Conservation (phyloP, 1,284 basidiomycete species). For the Trametes polyzona region DNA sequence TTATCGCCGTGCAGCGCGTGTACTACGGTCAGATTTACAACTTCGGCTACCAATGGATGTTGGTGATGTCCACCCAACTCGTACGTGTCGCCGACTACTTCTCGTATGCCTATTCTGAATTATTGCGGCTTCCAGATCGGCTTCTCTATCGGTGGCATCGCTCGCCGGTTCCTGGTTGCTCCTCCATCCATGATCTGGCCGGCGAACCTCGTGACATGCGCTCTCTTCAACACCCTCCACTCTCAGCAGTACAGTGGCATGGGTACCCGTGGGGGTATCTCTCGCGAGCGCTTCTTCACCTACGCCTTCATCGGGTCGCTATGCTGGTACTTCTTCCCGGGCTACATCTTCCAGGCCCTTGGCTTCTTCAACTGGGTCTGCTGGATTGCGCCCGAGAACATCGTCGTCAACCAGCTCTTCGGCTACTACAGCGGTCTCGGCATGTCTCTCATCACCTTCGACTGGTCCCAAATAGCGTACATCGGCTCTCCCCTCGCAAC, state of each 20-base stretch:
- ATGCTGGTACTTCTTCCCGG: slow-evolving; percentile 47
- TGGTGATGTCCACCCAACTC: slow-evolving; percentile 79
- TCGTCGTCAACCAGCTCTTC: slow-evolving; percentile 83
- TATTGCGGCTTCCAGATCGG: too few species aligned
- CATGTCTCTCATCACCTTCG: slow-evolving; percentile 58
- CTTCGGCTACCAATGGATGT: slow-evolving; percentile 74
- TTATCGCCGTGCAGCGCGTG: slow-evolving; percentile 76
- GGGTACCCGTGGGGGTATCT: slow-evolving; percentile 65
- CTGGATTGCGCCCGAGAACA: slow-evolving; percentile 62
- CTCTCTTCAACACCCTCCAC: slow-evolving; percentile 82
- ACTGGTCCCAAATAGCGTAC: slow-evolving; percentile 41
- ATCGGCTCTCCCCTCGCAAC: slow-evolving; percentile 38
- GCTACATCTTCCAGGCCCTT: slow-evolving; percentile 48
- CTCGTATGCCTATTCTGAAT: too few species aligned
- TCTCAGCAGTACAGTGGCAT: slow-evolving; percentile 65
- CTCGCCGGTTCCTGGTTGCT: slow-evolving; percentile 60
- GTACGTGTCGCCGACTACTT: too few species aligned
- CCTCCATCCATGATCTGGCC: slow-evolving; percentile 83
- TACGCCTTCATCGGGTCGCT: slow-evolving; percentile 33
- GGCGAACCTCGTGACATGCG: slow-evolving; percentile 67
- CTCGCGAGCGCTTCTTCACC: slow-evolving; percentile 37
- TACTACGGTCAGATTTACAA: slow-evolving; percentile 69
- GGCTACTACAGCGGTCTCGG: slow-evolving; percentile 79
- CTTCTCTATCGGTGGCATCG: slow-evolving; percentile 74
- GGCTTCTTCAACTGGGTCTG: slow-evolving; percentile 59